These are phyloP conservation scores for Kazachstania martiniae DNA, from an alignment of 805 yeast genomes.

Conservation along the genomic window DNA sequence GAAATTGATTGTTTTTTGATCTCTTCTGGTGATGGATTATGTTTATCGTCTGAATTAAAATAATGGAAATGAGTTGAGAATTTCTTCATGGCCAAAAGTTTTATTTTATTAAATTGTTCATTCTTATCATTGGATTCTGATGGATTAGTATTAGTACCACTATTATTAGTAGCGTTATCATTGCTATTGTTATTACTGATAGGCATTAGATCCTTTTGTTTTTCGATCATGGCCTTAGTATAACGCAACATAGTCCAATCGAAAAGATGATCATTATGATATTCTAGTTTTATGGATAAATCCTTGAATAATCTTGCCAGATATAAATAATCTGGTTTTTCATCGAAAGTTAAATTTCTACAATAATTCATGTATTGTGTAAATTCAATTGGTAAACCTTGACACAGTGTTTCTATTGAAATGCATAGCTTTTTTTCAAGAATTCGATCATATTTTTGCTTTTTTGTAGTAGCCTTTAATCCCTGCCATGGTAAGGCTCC, in stretches of 20 bases:
- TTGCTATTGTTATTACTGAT: constrained; percentile 9
- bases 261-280: constrained; percentile 87
- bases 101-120: constrained; percentile 25
- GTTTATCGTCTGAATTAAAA: constrained; percentile 20
- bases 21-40: constrained; percentile 26
- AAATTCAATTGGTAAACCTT: constrained; percentile 89
- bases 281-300: constrained; percentile 78
- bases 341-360: constrained; percentile 87
- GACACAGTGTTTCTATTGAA: constrained; percentile 78
- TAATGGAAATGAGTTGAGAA: constrained; percentile 28
- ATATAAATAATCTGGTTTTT: constrained; percentile 89
- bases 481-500: constrained; percentile 99
- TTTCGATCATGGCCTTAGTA: constrained; percentile 29
- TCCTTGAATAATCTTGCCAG: constrained; percentile 87
- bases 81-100: constrained; percentile 25
- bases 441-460: constrained; percentile 93
- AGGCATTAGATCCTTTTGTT: constrained; percentile 13
- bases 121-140: constrained; percentile 5
- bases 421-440: constrained; percentile 94
- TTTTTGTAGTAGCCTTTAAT: constrained; percentile 92
- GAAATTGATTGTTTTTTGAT: constrained; percentile 22
- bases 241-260: constrained; percentile 77
- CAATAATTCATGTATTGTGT: constrained; percentile 82
- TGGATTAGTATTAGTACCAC: background rate
- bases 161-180: constrained; percentile 5